These are phyloP conservation scores for Berkeleyomyces basicola DNA, from an alignment of 2,329 filamentous ascomycete genomes.

Conservation along the genomic window DNA sequence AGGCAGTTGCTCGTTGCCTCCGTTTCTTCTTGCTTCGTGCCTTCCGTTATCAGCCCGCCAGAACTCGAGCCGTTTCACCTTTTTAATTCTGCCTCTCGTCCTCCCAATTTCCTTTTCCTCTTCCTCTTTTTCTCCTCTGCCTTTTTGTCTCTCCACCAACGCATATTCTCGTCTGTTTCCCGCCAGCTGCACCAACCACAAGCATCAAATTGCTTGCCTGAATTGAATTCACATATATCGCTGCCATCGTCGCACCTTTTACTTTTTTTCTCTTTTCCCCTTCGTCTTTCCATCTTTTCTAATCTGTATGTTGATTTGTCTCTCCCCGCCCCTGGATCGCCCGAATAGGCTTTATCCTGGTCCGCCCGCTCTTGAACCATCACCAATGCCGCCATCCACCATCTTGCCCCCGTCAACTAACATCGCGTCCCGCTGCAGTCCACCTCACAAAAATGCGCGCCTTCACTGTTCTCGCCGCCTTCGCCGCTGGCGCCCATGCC, in stretches of 20 bases:
- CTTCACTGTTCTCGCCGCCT: slow-evolving; percentile 7
- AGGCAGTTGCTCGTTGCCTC: slow-evolving; percentile 4
- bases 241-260: neutral
- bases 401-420: neutral
- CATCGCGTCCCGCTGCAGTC: neutral
- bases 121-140: neutral
- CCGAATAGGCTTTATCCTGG: neutral
- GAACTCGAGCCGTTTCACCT: slow-evolving; percentile 4
- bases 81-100: slow-evolving; percentile 6
- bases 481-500: slow-evolving; percentile 11
- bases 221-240: too few relatives aligned
- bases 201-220: too few relatives aligned
- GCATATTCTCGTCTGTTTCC: too few relatives aligned
- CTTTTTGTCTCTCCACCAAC: neutral
- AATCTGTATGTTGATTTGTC: neutral
- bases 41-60: slow-evolving; percentile 8
- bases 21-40: slow-evolving; percentile 1
- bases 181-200: too few relatives aligned
- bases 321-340: neutral
- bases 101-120: neutral
- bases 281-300: neutral
- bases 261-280: neutral
- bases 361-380: too few relatives aligned
- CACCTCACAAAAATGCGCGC: slow-evolving; percentile 10
- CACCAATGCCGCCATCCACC: too few relatives aligned